These are phyloP conservation scores for Neospora caninum DNA, from an alignment of 169 alveolate genomes.

Conservation along the genomic window DNA sequence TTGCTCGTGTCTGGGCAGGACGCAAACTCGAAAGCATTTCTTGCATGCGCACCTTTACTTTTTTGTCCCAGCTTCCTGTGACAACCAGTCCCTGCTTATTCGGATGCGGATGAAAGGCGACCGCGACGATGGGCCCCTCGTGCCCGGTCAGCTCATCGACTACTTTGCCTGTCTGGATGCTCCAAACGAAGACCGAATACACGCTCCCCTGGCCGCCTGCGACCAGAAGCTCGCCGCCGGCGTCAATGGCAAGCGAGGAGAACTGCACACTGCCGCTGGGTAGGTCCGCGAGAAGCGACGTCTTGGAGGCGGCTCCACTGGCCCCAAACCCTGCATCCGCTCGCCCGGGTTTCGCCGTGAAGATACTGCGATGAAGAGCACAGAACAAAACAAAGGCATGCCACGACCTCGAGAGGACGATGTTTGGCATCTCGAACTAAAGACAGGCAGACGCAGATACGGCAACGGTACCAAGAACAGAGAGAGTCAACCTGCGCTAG, in stretches of 20 bases:
- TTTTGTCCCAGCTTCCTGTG: slow-evolving; percentile 93
- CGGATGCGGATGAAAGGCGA: slow-evolving; percentile 82
- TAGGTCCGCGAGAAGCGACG: slow-evolving; percentile 60
- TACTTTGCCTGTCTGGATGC: slow-evolving; percentile 84
- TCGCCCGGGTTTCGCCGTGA: not conserved
- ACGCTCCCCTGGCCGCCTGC: slow-evolving; percentile 95
- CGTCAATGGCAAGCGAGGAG: slow-evolving; percentile 93
- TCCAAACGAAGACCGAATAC: slow-evolving; percentile 70
- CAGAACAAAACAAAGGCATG: not conserved
- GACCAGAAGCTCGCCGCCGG: slow-evolving; percentile 95
- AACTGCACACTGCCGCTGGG: slow-evolving; percentile 87
- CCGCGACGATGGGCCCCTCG: slow-evolving; percentile 87
- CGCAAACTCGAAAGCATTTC: too few relatives aligned
- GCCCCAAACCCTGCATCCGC: slow-evolving; percentile 51
- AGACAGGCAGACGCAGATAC: too few relatives aligned
- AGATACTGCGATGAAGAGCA: not conserved
- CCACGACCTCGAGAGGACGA: not conserved
- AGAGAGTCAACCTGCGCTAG: too few relatives aligned
- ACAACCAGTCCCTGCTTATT: slow-evolving; percentile 80
- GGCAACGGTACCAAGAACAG: too few relatives aligned
- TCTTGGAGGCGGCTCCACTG: slow-evolving; percentile 9
- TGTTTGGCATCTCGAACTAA: too few relatives aligned
- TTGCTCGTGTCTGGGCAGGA: too few relatives aligned
- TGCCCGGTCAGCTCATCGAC: slow-evolving; percentile 91
- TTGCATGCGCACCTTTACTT: slow-evolving; percentile 39